Base-by-base conservation (phyloP, 2,329 filamentous ascomycete genomes). In the Stagonosporopsis rhizophila region DNA sequence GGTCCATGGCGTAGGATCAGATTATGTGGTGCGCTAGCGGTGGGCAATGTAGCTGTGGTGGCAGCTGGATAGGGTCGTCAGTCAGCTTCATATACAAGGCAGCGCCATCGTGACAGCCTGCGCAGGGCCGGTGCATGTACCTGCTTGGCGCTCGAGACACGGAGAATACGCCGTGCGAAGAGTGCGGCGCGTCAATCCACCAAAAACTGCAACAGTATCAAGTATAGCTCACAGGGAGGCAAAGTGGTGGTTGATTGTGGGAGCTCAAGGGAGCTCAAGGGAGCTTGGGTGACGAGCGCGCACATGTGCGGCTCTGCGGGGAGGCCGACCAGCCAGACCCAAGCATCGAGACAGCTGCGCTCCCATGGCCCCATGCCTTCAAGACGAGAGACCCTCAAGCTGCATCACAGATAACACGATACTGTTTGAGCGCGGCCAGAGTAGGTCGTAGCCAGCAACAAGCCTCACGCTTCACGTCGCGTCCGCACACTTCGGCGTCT, bases 1-100 rank as follows among this genome's bases (percentile, higher is more conserved):
- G 69, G 44, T 74, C 67, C 77, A 79, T 79, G 58, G 60, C 63
- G 65, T 50, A 53, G 44, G 39, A 11, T 20, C 15, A 6, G 8
- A 15, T 35, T 6, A 15, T 17, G 15, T 35, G 32, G 32, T 6
- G 15, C 5, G 32, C 32, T 17, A 17, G 32, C 5, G 17, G 35
- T 4, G 35, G 35, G 9, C 8, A 17, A 20, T 20, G 35, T 11
- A 20, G 35, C 35, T 7, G 17, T 20, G 35, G 35, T 14, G 35
- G 35, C n/a, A 20, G 32, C 14, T 23, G 4, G 32, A 12, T n/a
- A 23, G 9, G n/a, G n/a, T n/a, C n/a, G n/a, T n/a, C 9, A 15
- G 44, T 48, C 30, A 54, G 51, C 51, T 25, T 38, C 38, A 23
- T 23, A 12, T 42, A 17, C 41, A 19, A 44, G 34, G 44, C 41